Base-by-base conservation (phyloP, 345 rosid species). In the Abelmoschus esculentus region DNA sequence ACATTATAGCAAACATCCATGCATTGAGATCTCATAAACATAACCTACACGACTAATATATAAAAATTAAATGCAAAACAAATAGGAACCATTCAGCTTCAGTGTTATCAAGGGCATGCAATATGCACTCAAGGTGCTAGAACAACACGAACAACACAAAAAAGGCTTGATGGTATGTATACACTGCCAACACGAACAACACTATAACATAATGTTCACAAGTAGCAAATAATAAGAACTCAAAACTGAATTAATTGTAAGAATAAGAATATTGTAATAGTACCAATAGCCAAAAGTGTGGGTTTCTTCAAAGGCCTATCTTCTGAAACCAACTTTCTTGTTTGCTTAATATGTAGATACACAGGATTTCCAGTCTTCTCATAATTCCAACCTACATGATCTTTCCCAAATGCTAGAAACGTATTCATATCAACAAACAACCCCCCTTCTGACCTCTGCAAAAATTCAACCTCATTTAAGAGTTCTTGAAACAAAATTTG, bases 351-450 rank as follows among this genome's bases (percentile, higher is more conserved):
- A 61, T 92, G 96, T 79, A 92, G 74, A 79, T 96, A 96, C 52
- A 96, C 99, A 1, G 96, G 84, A 65, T 96, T 87, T 49, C 92
- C 91, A 6, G 97, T 87, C 88, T 96, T 96, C 85, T 86, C 86
- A 74, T 82, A 86, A 80, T 96, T 96, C 97, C 97, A 96, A 72
- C 71, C 73, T 68, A 92, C 98, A 65, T 65, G 85, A 34, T 86
- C 99, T 82, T 85, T 92, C 58, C 97, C 99, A 42, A 92, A 96
- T 14, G 98, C 97, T 46, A 96, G 96, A 77, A 92, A 96, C 4
- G 87, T 80, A 70, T 79, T 92, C 97, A 96, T 80, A 82, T 96
- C 98, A 1, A 96, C 67, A 67, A 86, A 96, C 84, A 96, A 73
- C 17, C 99, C 98, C 9, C 96, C 99, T 82, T 87, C 95, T 7